Conservation (phyloP, 1,139 yeast species). For the Lizanozyma gosingica region DNA sequence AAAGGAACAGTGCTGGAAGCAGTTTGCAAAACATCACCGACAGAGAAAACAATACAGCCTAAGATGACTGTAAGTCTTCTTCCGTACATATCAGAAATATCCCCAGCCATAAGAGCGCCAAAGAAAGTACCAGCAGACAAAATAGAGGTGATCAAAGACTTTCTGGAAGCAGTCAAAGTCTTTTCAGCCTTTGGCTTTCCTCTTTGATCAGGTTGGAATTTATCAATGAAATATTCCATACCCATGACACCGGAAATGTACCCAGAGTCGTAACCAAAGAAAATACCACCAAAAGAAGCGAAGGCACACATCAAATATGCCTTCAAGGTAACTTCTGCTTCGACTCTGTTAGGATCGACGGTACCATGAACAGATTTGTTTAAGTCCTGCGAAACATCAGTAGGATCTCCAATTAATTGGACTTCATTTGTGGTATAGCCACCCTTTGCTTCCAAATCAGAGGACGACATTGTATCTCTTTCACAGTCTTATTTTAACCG, state of each 20-base stretch:
- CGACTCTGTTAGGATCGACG: neutral
- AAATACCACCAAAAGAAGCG: conserved; percentile 48
- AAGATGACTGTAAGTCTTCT: conserved; percentile 50
- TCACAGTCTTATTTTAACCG: no score
- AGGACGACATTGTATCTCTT: neutral
- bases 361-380: neutral
- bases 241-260: conserved; percentile 50
- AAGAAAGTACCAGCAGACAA: conserved; percentile 51
- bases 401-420: neutral
- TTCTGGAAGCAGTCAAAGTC: conserved; percentile 14
- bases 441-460: neutral
- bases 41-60: conserved; percentile 42
- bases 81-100: conserved; percentile 48
- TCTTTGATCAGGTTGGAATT: conserved; percentile 23
- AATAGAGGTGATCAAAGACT: conserved; percentile 46
- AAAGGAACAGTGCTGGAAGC: conserved; percentile 40
- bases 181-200: neutral
- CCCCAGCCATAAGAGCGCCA: conserved; percentile 51
- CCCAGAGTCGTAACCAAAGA: conserved; percentile 55
- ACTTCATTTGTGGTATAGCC: neutral
- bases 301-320: conserved; percentile 13
- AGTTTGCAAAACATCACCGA: conserved; percentile 56
- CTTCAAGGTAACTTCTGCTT: neutral
- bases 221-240: conserved; percentile 37
- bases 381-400: neutral